Conservation (phyloP, 1,284 basidiomycete genomes). For the Bjerkandera adusta region DNA sequence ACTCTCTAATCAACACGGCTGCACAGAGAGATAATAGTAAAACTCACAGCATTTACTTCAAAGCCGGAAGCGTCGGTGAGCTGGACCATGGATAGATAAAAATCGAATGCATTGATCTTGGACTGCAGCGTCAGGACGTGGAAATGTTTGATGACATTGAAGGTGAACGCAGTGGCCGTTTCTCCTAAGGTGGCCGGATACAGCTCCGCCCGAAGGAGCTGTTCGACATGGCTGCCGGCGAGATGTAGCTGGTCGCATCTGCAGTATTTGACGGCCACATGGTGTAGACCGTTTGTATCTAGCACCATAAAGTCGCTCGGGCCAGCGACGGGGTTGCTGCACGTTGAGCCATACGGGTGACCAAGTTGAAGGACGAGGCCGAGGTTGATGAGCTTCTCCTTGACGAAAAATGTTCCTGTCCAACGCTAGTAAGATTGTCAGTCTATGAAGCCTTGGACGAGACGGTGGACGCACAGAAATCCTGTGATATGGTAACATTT, state of each 20-base stretch:
- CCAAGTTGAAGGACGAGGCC: too few species aligned
- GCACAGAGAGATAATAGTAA: too few species aligned
- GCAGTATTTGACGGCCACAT: too few species aligned
- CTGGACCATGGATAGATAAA: constrained; percentile 8
- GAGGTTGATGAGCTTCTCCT: too few species aligned
- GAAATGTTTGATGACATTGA: constrained; percentile 8
- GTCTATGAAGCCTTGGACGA: too few species aligned
- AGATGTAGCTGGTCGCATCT: neutral
- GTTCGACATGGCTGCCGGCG: constrained; percentile 2
- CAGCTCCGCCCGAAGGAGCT: constrained; percentile 4
- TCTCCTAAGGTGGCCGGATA: constrained; percentile 3
- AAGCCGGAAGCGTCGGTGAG: neutral
- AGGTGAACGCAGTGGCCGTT: constrained; percentile 6
- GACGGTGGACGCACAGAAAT: constrained; percentile 16
- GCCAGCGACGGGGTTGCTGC: too few species aligned
- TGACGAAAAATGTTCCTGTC: too few species aligned
- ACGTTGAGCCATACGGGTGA: too few species aligned
- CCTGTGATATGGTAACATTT: constrained; percentile 10
- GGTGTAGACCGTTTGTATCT: too few species aligned
- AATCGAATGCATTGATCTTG: constrained; percentile 15
- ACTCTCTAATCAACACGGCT: too few species aligned
- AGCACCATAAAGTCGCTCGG: too few species aligned
- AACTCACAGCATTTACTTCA: neutral
- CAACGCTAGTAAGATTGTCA: neutral
- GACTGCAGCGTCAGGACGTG: constrained; percentile 13